phyloP scores from a whole-genome alignment of 768 basidiomycete genomes.

The Suillus tomentosus region DNA sequence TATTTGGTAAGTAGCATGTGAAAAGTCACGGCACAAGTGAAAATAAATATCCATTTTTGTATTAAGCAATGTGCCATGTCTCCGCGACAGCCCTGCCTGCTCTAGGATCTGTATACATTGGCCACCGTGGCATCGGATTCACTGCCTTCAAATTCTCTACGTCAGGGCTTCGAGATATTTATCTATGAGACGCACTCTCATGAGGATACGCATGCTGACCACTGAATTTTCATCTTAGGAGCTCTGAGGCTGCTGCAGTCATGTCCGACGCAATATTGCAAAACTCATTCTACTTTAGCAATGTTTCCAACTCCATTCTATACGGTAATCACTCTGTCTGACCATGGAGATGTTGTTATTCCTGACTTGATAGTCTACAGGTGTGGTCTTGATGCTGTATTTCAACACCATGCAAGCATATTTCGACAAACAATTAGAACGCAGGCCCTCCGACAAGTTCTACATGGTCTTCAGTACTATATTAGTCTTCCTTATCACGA shows the following conservation, averaged over 20 bases:
- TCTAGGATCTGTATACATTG: neutral
- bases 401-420: conserved; percentile 25
- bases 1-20: too few relatives aligned
- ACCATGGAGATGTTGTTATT: neutral
- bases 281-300: conserved; percentile 22
- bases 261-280: conserved; percentile 15
- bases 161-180: neutral
- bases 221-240: neutral
- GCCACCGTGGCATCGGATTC: neutral
- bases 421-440: conserved; percentile 8
- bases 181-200: neutral
- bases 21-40: too few relatives aligned
- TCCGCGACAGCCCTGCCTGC: neutral
- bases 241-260: neutral
- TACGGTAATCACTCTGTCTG: conserved; percentile 14
- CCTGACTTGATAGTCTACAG: conserved; percentile 15
- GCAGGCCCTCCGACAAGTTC: conserved; percentile 18
- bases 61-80: neutral
- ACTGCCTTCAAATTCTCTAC: neutral
- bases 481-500: conserved; percentile 35
- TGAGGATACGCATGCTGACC: neutral
- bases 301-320: conserved; percentile 18
- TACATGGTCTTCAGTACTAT: conserved; percentile 28
- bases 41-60: too few relatives aligned
- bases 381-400: conserved; percentile 28